Evolutionary conservation across 139 green algal genomes (phyloP).

Genomic region (Chlamydomonas sp.): DNA sequence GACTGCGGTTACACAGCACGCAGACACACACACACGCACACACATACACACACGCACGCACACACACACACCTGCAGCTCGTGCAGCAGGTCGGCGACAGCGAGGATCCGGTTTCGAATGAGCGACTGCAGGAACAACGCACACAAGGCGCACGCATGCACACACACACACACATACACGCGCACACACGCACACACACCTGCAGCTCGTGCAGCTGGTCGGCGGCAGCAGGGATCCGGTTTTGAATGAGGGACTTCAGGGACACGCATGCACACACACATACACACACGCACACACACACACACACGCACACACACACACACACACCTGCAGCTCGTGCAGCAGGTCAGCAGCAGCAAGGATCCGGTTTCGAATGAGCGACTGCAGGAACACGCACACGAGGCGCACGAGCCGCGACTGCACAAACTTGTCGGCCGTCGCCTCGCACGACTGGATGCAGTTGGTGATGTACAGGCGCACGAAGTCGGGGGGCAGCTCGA

Average conservation of each 20-base stretch:
- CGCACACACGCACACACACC: not conserved
- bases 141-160: too few relatives aligned
- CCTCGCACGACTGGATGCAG: slow-evolving; percentile 73
- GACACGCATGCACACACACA: slow-evolving; percentile 40
- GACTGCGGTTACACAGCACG: too few relatives aligned
- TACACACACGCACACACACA: not conserved
- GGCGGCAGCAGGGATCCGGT: not conserved
- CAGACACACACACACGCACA: too few relatives aligned
- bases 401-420: slow-evolving; percentile 82
- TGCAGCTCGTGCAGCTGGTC: slow-evolving; percentile 10
- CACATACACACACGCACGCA: too few relatives aligned
- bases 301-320: not conserved
- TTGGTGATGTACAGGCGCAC: slow-evolving; percentile 81
- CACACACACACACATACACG: not conserved
- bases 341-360: not conserved
- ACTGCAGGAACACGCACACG: slow-evolving; percentile 48
- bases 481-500: slow-evolving; percentile 68
- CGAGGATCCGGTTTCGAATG: slow-evolving; percentile 70
- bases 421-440: slow-evolving; percentile 68
- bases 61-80: slow-evolving; percentile 46
- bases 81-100: slow-evolving; percentile 55
- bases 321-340: slow-evolving; percentile 8
- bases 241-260: slow-evolving; percentile 9
- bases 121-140: slow-evolving; percentile 82
- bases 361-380: slow-evolving; percentile 2